These are phyloP conservation scores for Teratosphaeria epicoccoides DNA, from an alignment of 2,329 filamentous ascomycete species.

Conservation along the genomic window DNA sequence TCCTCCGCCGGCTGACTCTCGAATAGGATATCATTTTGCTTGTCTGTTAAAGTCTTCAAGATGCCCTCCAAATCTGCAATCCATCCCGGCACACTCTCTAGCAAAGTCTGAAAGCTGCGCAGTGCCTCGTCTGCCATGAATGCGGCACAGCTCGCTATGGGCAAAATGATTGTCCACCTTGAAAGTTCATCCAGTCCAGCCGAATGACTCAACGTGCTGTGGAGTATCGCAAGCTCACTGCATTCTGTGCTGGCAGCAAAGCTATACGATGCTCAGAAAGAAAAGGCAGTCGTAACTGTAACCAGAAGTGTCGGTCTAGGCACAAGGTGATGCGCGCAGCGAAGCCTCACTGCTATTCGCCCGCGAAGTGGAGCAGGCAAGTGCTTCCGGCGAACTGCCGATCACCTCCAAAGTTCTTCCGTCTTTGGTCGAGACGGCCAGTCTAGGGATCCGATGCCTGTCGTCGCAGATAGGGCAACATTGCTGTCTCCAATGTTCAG, in stretches of 20 bases:
- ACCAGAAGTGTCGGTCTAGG: neutral
- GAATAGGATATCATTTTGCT: slow-evolving; percentile 20
- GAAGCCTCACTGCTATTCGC: neutral
- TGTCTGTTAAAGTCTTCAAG: slow-evolving; percentile 14
- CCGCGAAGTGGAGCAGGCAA: neutral
- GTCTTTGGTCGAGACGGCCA: neutral
- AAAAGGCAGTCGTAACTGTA: neutral
- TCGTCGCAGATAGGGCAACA: neutral
- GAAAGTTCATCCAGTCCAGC: neutral
- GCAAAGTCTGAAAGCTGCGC: slow-evolving; percentile 18
- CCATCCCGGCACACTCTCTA: slow-evolving; percentile 23
- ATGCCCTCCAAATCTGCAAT: slow-evolving; percentile 23
- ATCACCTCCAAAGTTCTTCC: neutral
- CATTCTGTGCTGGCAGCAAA: neutral
- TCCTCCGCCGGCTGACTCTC: slow-evolving; percentile 11
- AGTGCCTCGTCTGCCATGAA: slow-evolving; percentile 24
- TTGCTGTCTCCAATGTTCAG: neutral
- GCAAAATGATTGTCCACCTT: slow-evolving; percentile 1
- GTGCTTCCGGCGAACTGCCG: neutral
- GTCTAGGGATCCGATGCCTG: neutral
- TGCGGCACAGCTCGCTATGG: neutral
- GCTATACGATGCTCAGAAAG: neutral
- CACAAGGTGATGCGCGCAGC: neutral
- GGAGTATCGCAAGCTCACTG: neutral
- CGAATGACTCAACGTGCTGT: neutral